These are phyloP conservation scores for Penicillium frequentans DNA, from an alignment of 2,329 filamentous ascomycete species.

Conservation along the genomic window DNA sequence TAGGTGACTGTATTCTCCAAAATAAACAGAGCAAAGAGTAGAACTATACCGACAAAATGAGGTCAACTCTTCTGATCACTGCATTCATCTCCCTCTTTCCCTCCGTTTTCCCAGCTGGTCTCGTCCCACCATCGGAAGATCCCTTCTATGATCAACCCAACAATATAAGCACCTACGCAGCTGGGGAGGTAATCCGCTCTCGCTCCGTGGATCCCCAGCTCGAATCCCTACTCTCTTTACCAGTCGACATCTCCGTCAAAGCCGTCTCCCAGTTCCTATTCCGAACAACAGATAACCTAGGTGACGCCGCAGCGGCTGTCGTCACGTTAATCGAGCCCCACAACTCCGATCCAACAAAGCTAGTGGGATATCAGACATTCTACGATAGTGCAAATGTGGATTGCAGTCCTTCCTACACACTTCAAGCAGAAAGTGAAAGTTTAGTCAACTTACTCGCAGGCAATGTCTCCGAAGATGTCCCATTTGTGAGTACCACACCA, in stretches of 20 bases:
- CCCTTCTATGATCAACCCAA: slow-evolving; percentile 15
- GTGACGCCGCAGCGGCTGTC: slow-evolving; percentile 25
- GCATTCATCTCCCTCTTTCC: background rate
- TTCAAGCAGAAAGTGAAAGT: slow-evolving; percentile 28
- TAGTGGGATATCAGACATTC: slow-evolving; percentile 46
- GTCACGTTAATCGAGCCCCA: slow-evolving; percentile 38
- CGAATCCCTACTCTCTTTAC: slow-evolving; percentile 7
- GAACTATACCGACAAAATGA: background rate
- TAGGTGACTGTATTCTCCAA: too few relatives aligned
- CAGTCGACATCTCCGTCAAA: slow-evolving; percentile 12
- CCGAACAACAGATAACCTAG: slow-evolving; percentile 19
- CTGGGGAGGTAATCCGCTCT: slow-evolving; percentile 15
- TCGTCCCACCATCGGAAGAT: slow-evolving; percentile 11
- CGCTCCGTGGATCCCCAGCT: slow-evolving; percentile 12
- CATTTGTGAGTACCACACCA: background rate
- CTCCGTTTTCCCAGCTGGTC: background rate
- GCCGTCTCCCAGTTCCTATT: slow-evolving; percentile 17
- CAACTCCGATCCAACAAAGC: slow-evolving; percentile 19
- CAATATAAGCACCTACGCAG: slow-evolving; percentile 12
- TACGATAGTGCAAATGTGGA: slow-evolving; percentile 21
- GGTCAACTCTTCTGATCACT: background rate
- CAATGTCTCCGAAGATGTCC: slow-evolving; percentile 6
- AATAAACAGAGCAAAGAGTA: too few relatives aligned
- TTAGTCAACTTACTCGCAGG: background rate
- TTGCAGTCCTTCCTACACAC: slow-evolving; percentile 23